Base-by-base conservation (phyloP, 2,329 filamentous ascomycete genomes). In the Chaetoscypha palmicola region DNA sequence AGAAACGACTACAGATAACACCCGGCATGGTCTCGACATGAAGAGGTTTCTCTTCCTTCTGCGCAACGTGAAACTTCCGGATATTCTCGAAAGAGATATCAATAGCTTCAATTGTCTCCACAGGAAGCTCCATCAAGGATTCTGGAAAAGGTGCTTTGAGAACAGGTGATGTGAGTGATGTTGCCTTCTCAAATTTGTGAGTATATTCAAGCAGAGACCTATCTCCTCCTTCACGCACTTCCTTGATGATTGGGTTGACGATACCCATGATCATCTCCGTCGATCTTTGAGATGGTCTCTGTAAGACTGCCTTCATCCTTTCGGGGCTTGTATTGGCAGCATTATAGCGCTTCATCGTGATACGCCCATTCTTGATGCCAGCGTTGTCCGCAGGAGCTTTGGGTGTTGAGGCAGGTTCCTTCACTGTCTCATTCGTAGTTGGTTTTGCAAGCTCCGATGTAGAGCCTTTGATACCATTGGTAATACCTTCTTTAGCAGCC, bases 131-230 rank as follows among this genome's bases (percentile, higher is more conserved):
- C 92, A 98, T 97, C 34, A 97, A 71, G 47, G 81, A 77, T 53
- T 81, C 68, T 1, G 88, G 82, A 71, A 95, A 98, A 0, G 92
- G 92, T 1, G 92, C 91, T 59, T 81, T 84, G 51, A 98, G 72
- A 11, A 98, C 89, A 0, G 91, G 88, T 1, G 89, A 91, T 11
- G 79, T 92, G 47, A 98, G 72, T 2, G 86, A 91, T 1, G 87
- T 94, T 1, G 91, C 92, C 69, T 91, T 95, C 63, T 98, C 92
- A 56, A 98, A 98, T 65, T 94, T 95, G 75, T 96, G 90, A 1
- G 92, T 97, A 66, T 95, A 97, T 39, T 86, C 83, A 34, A 98
- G 75, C 19, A 98, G 74, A 2, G 88, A 90, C 58, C 83, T 83
- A 66, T 98, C 92, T 41, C 92, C 92, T 24, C 86, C 79, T 33